Conservation (phyloP, 768 basidiomycete species). For the Tricholomella constricta region DNA sequence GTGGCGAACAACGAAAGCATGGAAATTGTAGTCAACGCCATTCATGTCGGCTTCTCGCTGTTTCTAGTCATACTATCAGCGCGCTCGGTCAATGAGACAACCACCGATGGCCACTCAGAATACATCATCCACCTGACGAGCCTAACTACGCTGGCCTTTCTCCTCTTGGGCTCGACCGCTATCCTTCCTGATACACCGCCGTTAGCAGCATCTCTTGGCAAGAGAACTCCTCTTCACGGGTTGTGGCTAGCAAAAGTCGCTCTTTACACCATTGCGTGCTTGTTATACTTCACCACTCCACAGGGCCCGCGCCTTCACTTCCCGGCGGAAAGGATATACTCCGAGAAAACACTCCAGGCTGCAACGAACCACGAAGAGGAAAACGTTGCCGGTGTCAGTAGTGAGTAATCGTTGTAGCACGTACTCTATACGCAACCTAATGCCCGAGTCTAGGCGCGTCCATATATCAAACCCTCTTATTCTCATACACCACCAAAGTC, state of each 20-base stretch:
- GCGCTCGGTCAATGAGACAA: slow-evolving; percentile 51
- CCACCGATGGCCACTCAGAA: slow-evolving; percentile 42
- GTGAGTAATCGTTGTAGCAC: slow-evolving; percentile 28
- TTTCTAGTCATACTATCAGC: slow-evolving; percentile 58
- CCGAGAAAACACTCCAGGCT: slow-evolving; percentile 61
- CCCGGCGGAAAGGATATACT: slow-evolving; percentile 73
- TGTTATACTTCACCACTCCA: slow-evolving; percentile 54
- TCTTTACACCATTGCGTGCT: slow-evolving; percentile 48
- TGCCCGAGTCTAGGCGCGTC: slow-evolving; percentile 46
- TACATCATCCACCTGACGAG: slow-evolving; percentile 63
- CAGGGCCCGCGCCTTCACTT: slow-evolving; percentile 76
- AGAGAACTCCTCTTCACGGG: slow-evolving; percentile 23
- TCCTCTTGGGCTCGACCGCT: slow-evolving; percentile 46
- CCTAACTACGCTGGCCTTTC: slow-evolving; percentile 51
- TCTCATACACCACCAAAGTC: slow-evolving; percentile 86
- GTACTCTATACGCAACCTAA: neutral
- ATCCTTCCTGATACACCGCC: slow-evolving; percentile 56
- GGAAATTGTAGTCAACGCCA: slow-evolving; percentile 37
- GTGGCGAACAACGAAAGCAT: slow-evolving; percentile 30
- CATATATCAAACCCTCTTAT: slow-evolving; percentile 66
- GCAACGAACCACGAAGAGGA: slow-evolving; percentile 64
- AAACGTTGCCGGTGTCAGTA: slow-evolving; percentile 72
- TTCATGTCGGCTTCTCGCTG: slow-evolving; percentile 57
- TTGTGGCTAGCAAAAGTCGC: slow-evolving; percentile 57
- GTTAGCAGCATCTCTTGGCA: slow-evolving; percentile 25